Percentiles rank a stretch among this genome's conserved stretches.
phyloP scores from a whole-genome alignment of 2,329 filamentous ascomycete species.

The Colletotrichum higginsianum region DNA sequence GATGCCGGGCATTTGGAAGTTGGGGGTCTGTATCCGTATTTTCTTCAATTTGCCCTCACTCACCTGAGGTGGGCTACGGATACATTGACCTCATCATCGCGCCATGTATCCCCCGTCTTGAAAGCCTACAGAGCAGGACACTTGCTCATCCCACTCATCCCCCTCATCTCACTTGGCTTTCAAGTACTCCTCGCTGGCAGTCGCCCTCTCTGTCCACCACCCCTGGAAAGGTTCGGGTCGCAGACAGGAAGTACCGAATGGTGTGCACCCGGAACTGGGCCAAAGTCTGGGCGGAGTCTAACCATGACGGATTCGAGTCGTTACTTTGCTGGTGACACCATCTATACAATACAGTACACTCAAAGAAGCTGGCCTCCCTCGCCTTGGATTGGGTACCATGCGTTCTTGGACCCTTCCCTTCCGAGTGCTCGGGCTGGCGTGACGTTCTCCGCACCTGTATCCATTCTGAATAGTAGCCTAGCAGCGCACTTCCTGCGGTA shows the following conservation, averaged over 20 bases:
- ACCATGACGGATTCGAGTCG: background rate
- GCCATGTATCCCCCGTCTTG: background rate
- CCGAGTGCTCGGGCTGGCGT: conserved; percentile 30
- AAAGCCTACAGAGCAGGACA: background rate
- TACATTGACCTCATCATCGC: background rate
- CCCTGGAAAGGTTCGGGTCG: background rate
- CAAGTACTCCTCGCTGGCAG: background rate
- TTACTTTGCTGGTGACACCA: background rate
- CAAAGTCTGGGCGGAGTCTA: conserved; percentile 7
- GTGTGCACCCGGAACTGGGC: background rate
- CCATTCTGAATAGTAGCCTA: background rate
- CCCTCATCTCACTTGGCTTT: background rate
- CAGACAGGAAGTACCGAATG: background rate
- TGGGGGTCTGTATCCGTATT: conserved; percentile 1
- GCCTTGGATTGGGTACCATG: conserved; percentile 23
- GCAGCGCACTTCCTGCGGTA: background rate
- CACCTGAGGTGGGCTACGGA: background rate
- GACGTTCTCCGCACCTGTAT: conserved; percentile 18
- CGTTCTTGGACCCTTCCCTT: conserved; percentile 35
- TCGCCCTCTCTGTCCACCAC: no score
- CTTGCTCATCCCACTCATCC: background rate
- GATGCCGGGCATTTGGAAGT: conserved; percentile 24
- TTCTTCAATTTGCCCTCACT: background rate
- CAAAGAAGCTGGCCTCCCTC: background rate
- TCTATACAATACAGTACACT: no score